Evolutionary conservation across 768 basidiomycete species (phyloP).

Genomic region (Holtermanniella nyarrowii): DNA sequence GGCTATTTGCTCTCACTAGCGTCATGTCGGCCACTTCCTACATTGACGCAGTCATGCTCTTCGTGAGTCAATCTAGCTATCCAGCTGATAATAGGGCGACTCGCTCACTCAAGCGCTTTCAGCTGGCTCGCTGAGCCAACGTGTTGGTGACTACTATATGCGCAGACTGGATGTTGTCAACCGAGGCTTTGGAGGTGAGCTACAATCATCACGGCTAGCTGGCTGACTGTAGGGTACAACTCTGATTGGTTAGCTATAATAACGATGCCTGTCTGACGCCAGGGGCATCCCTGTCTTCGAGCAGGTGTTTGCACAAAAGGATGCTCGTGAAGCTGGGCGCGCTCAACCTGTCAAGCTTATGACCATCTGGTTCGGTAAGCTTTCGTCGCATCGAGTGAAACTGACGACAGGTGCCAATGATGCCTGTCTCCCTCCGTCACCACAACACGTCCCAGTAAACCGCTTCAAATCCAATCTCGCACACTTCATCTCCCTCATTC

Average conservation of each 20-base stretch:
- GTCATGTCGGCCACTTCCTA: conserved; percentile 18
- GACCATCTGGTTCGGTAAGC: conserved; percentile 69
- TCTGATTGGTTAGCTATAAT: conserved; percentile 51
- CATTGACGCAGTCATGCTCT: conserved; percentile 33
- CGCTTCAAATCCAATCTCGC: conserved; percentile 57
- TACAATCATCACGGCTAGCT: background rate
- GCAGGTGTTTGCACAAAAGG: conserved; percentile 55
- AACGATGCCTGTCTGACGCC: background rate
- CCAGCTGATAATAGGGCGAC: conserved; percentile 22
- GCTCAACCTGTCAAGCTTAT: conserved; percentile 58
- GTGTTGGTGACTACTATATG: conserved; percentile 62
- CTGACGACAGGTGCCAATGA: conserved; percentile 56
- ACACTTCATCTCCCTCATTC: conserved; percentile 55
- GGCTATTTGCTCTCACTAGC: background rate
- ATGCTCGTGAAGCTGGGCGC: conserved; percentile 42
- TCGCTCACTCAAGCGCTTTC: conserved; percentile 32
- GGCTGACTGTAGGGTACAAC: conserved; percentile 55
- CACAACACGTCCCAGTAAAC: conserved; percentile 66
- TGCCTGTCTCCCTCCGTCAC: conserved; percentile 53
- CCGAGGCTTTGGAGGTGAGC: conserved; percentile 52
- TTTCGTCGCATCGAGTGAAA: background rate
- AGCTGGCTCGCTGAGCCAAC: conserved; percentile 54
- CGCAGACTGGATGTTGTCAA: conserved; percentile 79
- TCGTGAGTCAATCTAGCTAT: conserved; percentile 15
- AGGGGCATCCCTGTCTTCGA: conserved; percentile 66